Evolutionary conservation across 495 filamentous ascomycete genomes (phyloP), one percentile per base, ranked within the genome.

Genomic region (Hypoxylon subgilvum): DNA sequence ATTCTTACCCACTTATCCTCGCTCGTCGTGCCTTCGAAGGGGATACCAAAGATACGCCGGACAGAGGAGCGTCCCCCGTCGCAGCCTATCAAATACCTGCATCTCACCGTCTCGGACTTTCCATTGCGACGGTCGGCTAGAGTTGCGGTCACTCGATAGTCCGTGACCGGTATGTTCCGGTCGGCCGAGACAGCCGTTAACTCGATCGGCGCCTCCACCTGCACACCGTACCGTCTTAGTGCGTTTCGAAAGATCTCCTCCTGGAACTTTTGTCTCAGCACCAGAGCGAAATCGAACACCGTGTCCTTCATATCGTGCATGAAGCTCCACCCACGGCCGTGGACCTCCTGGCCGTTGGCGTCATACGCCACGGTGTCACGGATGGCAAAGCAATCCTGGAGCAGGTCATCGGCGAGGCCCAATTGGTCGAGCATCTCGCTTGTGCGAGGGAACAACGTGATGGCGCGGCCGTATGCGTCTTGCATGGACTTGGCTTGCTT

Each of bases 361-460:
- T 78, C 61, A 63, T 82, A 85, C 2, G 75, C 70, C 0, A 74
- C 74, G 0, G 73, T 79, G 12, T 72, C 62, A 13, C 74, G 65
- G 39, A 76, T 79, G n/a, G 78, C 75, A 58, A 82, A 83, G 25
- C 79, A 82, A 35, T 77, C 61, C 64, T 83, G 80, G 1, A 74
- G 41, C 13, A 75, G 53, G 16, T 57, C 47, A 38, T 72, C 57
- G 2, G 66, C 69, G 22, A 68, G 61, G 25, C 72, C 69, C 19
- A 79, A 70, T 12, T 76, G 76, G 45, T 74, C 73, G 9, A 80
- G 67, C 13, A 81, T 73, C 59, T 81, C 78, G 34, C 72, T 59
- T 0, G 74, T 76, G 6, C 76, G 69, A 28, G 77, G 69, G 34
- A 78, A 78, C 0, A 79, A 55, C 0, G 73, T 69, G 17, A 79